Base-by-base conservation (phyloP, 805 yeast species). In the Candida gorgasii region DNA sequence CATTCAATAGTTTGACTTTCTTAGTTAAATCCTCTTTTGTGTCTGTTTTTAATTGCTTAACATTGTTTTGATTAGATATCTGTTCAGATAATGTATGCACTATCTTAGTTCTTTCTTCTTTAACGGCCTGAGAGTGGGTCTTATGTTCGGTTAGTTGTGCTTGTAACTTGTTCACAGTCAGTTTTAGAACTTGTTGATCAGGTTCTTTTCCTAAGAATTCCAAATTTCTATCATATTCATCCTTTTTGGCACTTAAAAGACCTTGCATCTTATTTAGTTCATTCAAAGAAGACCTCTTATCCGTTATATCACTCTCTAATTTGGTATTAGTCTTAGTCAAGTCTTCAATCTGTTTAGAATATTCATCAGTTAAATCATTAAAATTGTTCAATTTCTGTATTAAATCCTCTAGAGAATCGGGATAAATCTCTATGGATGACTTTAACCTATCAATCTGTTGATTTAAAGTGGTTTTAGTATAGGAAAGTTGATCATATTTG, bases 401-500 rank as follows among this genome's bases (percentile, higher is more conserved):
- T 41, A 70, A 57, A 8, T 57, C 62, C 26, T 60, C 66, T 26
- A 64, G 59, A 5, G 61, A 28, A 14, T 76, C 80, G 24, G 70
- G 59, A 26, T 84, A 54, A 0, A 72, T 46, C 17, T 68, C 74
- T 2, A 81, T 71, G 0, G 80, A 66, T 0, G 62, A 49, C n/a
- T 60, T 59, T 3, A 88, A 57, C 35, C 86, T 69, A 8, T 62
- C 60, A 3, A 80, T 71, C 46, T 82, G 86, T 13, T 76, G 79
- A 2, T 52, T 47, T 3, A 79, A 57, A 1, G 79, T 68, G 8
- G 55, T 54, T 44, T 69, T 67, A 36, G 75, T 73, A 38, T 77
- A 78, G 26, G 68, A 65, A 34, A 85, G 57, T 39, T 77, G 79
- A 29, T 84, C 87, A 16, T 82, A 61, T 47, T 78, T 78, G 20